phyloP scores from a whole-genome alignment of 805 yeast species.

The Kregervanrija pseudodelftensis region DNA sequence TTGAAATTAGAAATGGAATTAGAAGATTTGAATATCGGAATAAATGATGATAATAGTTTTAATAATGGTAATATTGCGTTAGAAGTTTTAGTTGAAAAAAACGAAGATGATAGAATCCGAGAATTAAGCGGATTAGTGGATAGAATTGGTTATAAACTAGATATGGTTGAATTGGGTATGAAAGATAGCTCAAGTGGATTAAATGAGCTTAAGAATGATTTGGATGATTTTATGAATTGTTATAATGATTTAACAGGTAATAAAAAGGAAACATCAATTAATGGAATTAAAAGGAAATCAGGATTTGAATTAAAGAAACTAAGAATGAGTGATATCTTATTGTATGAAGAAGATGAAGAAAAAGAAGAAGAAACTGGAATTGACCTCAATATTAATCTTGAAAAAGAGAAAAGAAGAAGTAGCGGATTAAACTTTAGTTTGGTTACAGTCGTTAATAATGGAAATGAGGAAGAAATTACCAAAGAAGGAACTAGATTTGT shows the following conservation, averaged over 20 bases:
- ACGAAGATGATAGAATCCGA: slow-evolving; percentile 16
- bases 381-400: background rate
- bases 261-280: background rate
- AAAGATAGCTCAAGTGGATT: slow-evolving; percentile 9
- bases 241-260: slow-evolving; percentile 7
- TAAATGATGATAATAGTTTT: slow-evolving; percentile 1
- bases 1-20: slow-evolving; percentile 10
- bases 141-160: slow-evolving; percentile 13
- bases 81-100: slow-evolving; percentile 15
- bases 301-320: slow-evolving; percentile 1
- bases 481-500: background rate
- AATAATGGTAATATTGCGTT: slow-evolving; percentile 3
- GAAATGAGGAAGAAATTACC: slow-evolving; percentile 1
- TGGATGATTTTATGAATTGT: slow-evolving; percentile 8
- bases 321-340: slow-evolving; percentile 6
- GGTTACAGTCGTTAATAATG: slow-evolving; percentile 14
- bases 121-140: slow-evolving; percentile 13
- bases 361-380: background rate
- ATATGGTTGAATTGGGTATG: slow-evolving; percentile 15
- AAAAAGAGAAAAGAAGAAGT: slow-evolving; percentile 13
- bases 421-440: slow-evolving; percentile 26
- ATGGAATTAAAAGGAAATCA: background rate
- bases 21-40: slow-evolving; percentile 3
- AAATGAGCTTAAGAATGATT: slow-evolving; percentile 4
- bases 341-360: slow-evolving; percentile 2